Evolutionary conservation across 345 rosid genomes (phyloP), one percentile per base, ranked within the genome.

Genomic region (Moricandia moricandioides): DNA sequence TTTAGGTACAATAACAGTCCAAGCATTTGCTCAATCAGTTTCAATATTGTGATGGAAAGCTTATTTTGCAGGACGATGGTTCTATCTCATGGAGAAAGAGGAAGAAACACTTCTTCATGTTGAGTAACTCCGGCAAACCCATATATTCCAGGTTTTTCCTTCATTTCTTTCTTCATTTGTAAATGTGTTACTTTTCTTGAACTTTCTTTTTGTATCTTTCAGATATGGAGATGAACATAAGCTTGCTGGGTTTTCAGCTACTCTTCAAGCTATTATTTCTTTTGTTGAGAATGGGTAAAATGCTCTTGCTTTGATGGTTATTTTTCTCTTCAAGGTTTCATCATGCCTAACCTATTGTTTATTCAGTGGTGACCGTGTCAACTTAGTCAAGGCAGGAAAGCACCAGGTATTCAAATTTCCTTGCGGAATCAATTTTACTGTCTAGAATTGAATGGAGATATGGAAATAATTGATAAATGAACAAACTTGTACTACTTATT

Each of bases 171-270:
- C 1, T 45, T 45, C 2, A 13, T 45, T 45, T 45, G 13, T 45
- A n/a, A 27, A 27, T 45, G 34, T n/a, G n/a, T 58, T 26, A 18
- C 51, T 45, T 14, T 13, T 45, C 51, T 45, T 45, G 51, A 13
- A 45, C 2, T 45, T 45, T 45, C 7, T n/a, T 12, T 40, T 40
- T 33, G 8, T 40, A 45, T 79, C 31, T 78, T 78, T 77, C 74
- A 92, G 98, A 86, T 91, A 96, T 77, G 99, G 99, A 58, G 98
- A 92, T 74, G 99, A 92, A 63, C 97, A 92, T 87, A 96, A 89
- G 83, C 93, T 96, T 34, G 99, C 98, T 14, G 99, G 98, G 55
- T 96, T 96, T 83, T 92, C 99, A 57, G 99, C 99, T 51, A 96
- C 99, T 26, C 82, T 96, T 72, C 99, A 96, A 81, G 99, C 99